Conservation (phyloP, 225 moss, liverwort and hornwort species). For the Rhytidiadelphus loreus region DNA sequence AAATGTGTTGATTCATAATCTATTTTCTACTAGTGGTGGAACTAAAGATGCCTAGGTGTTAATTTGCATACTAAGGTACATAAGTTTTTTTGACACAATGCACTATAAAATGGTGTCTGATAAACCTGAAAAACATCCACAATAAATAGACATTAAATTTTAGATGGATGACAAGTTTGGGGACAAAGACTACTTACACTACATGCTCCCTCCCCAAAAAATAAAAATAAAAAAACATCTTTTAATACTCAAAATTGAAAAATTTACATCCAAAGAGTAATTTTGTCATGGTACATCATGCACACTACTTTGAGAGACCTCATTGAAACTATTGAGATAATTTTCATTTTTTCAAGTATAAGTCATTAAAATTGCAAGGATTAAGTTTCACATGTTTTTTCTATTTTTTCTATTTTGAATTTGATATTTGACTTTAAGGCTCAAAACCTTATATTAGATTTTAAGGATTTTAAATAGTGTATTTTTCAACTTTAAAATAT, state of each 20-base stretch:
- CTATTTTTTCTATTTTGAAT: no score
- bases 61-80: no score
- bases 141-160: no score
- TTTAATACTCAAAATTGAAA: neutral
- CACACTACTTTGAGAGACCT: neutral
- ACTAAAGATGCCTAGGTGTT: fast-evolving
- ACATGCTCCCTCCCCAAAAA: fast-evolving
- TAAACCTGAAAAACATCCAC: fast-evolving
- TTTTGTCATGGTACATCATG: neutral
- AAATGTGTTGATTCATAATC: neutral
- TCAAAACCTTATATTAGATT: neutral
- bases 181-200: neutral
- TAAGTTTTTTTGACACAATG: neutral
- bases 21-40: neutral
- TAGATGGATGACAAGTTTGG: neutral
- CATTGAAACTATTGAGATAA: neutral
- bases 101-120: neutral
- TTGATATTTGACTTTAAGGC: neutral
- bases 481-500: neutral
- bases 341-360: neutral
- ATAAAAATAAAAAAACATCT: neutral
- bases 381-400: neutral
- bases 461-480: neutral
- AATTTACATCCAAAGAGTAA: no score
- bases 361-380: fast-evolving